Base-by-base conservation (phyloP, 306 rosid genomes). In the Lagenaria siceraria region DNA sequence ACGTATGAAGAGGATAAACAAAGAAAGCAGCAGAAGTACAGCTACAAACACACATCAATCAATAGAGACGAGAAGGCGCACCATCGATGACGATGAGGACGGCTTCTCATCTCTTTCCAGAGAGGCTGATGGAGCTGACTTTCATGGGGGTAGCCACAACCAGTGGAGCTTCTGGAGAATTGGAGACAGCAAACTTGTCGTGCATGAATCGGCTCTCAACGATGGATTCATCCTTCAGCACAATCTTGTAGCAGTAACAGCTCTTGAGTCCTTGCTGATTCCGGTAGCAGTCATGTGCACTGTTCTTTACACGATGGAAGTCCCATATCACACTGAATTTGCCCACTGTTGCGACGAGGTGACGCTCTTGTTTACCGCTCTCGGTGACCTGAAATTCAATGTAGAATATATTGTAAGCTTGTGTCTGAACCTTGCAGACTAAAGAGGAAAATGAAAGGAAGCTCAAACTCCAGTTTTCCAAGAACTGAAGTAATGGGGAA, bases 261-360 rank as follows among this genome's bases (percentile, higher is more conserved):
- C 97, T 90, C 84, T 91, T 93, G 77, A 91, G 91, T n/a, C 98
- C 98, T 90, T 93, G 89, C 81, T 90, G 96, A 82, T 88, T 93
- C 79, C 89, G 58, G 83, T 93, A 91, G 77, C 98, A 93, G 36
- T 82, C 89, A 72, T 93, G 98, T 48, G 87, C 92, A 83, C 86
- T 91, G 85, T 89, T 91, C 84, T 90, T 93, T 78, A 93, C 98
- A 79, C 71, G 93, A 88, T 91, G 98, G 83, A 93, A 91, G 82
- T 93, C 96, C 98, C 98, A 93, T 84, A 93, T 90, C 82, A 93
- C 97, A n/a, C 98, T 91, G 77, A 93, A 93, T 83, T 93, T 93
- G 54, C 98, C 98, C 82, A 91, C 98, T 12, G 98, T 93, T 2
- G 92, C 96, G 2, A 93, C 98, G 2, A 88, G 87, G 83, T 93